Percentiles rank a stretch among this genome's conserved stretches.
phyloP scores from a whole-genome alignment of 2,329 filamentous ascomycete species.

The Colletotrichum musae region DNA sequence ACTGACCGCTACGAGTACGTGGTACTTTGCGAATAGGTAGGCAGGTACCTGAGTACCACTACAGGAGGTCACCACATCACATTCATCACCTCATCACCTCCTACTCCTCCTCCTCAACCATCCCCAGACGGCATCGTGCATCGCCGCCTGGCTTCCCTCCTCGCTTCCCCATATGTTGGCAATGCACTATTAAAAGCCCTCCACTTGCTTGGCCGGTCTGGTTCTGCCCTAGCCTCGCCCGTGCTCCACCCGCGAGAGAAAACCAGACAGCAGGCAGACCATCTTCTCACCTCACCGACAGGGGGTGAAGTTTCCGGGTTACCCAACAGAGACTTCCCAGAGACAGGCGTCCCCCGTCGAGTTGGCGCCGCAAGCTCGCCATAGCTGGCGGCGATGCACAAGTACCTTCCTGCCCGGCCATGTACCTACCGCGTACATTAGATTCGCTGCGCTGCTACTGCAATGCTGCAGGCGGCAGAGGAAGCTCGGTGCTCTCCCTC shows the following conservation, averaged over 20 bases:
- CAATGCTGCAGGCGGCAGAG: background rate
- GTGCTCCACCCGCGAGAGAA: slow-evolving; percentile 22
- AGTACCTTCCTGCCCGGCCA: too few species aligned
- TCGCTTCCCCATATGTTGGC: slow-evolving; percentile 39
- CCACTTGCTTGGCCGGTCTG: slow-evolving; percentile 22
- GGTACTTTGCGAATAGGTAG: background rate
- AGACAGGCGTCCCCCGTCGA: slow-evolving; percentile 38
- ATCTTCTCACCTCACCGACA: slow-evolving; percentile 19
- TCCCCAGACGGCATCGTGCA: slow-evolving; percentile 39
- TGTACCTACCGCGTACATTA: too few species aligned
- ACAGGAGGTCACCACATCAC: background rate
- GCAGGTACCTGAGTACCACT: background rate
- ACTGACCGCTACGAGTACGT: slow-evolving; percentile 26
- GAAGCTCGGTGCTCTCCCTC: background rate
- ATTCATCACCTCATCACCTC: too few species aligned
- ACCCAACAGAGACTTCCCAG: slow-evolving; percentile 26
- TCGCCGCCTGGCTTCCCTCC: slow-evolving; percentile 29
- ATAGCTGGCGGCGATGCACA: background rate
- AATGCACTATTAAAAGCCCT: slow-evolving; percentile 35
- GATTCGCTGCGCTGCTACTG: background rate
- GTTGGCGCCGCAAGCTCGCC: slow-evolving; percentile 13
- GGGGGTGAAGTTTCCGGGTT: slow-evolving; percentile 22
- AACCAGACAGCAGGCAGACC: background rate
- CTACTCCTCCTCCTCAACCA: background rate
- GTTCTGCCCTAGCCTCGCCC: slow-evolving; percentile 26